Evolutionary conservation across 805 yeast species (phyloP), one percentile per base, ranked within the genome.

Genomic region (Candida krabiensis): DNA sequence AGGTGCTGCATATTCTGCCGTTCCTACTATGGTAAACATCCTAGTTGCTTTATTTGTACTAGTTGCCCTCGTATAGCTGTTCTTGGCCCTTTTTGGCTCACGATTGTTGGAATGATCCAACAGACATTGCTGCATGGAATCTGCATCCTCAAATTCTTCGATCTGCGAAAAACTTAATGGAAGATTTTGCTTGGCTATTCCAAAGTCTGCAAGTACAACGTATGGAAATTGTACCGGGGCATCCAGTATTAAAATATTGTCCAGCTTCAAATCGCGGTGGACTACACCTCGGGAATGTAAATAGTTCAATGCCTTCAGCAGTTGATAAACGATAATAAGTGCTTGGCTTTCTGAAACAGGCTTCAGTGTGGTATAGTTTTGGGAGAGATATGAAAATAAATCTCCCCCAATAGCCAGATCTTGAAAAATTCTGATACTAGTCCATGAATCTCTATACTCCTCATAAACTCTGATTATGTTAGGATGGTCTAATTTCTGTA

Each of bases 391-490:
- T 52, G 89, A 95, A 57, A 91, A 91, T 43, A 91, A 75, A 60
- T 91, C 99, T 26, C 98, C 98, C 7, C 98, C 98, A 8, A 93
- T 82, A 2, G 97, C 98, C 60, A 90, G 86, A 55, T 91, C 97
- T 43, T 93, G 75, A 3, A 88, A 96, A 17, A 93, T 88, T 14
- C 96, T 95, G 38, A 89, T 84, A 57, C 83, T 83, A 50, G 83
- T 81, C 24, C 83, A 78, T 53, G 82, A 84, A 59, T 87, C 71
- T 9, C 86, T 90, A 3, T 27, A 16, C 0, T 75, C 58, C 52
- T 88, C 95, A 45, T 87, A 93, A 34, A 93, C 67, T 41, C 78
- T 75, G 34, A 93, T 90, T 50, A 93, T 88, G 60, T 93, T 90
- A 4, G 97, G 96, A 64, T 91, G 97, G 32, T 81, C 77, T 40